Base-by-base conservation (phyloP, 2,329 filamentous ascomycete genomes). In the Blastomyces emzantsi region DNA sequence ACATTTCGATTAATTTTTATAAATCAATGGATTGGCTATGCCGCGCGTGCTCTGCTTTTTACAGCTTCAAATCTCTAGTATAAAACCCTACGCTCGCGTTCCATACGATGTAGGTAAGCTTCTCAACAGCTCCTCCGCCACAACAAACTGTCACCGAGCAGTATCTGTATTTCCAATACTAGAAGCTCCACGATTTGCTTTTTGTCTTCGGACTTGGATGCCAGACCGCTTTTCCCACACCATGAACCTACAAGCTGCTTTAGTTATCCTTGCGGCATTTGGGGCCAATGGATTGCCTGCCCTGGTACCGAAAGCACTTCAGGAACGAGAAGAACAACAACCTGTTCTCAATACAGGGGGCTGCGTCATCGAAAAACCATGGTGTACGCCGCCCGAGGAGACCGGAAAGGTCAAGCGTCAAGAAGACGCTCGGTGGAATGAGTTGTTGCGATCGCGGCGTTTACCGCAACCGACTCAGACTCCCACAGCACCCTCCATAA, bases 271-370 rank as follows among this genome's bases (percentile, higher is more conserved):
- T 39, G 56, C 56, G 22, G 56, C 22, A 39, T 15, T 59, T 6
- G 36, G 56, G 15, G 56, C 47, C 56, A 59, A 59, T 45, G 56
- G 36, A 45, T 30, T 45, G n/a, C 56, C 56, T 3, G 17, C 51
- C 51, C 19, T 22, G 11, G 45, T 9, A 9, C 45, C n/a, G n/a
- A 49, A 49, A 9, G 7, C 7, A 11, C 45, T 49, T 49, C n/a
- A 22, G 45, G 33, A 8, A 36, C 33, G 33, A 36, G 33, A 8
- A 9, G 33, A 1, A 36, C 7, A 8, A 36, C 33, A 8, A 9
- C 33, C 8, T 9, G 33, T 8, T 6, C 33, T 7, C 22, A 51
- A 17, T 51, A 25, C 3, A 13, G 9, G 2, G 22, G 22, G 22
- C 25, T 51, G 22, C 22, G 22, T 15, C 22, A 13, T 28, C 9